Evolutionary conservation across 495 filamentous ascomycete species (phyloP).

Genomic region (Aspergillus baeticus): DNA sequence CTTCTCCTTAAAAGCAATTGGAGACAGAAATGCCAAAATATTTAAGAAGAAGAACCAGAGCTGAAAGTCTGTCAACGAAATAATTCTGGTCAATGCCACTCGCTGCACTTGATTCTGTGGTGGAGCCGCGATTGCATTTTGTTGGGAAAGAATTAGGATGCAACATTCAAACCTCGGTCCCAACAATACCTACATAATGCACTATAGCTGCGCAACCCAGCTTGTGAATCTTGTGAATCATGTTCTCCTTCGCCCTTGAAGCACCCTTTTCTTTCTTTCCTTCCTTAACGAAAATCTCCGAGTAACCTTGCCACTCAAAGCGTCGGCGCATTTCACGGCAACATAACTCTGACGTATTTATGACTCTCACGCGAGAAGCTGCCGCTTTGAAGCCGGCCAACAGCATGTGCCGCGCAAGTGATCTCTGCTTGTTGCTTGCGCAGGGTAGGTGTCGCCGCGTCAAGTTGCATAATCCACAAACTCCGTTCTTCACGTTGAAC

Average conservation of each 20-base stretch:
- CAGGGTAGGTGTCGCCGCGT: not conserved
- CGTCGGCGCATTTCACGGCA: not conserved
- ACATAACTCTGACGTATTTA: not conserved
- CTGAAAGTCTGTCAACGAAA: not conserved
- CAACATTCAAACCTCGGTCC: conserved; percentile 19
- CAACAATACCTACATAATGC: conserved; percentile 11
- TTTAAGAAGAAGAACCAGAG: not conserved
- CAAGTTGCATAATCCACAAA: not conserved
- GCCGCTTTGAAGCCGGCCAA: not conserved
- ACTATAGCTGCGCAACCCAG: not conserved
- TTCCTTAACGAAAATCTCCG: not conserved
- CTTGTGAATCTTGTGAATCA: not conserved
- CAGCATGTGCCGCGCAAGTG: not conserved
- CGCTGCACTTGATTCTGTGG: not conserved
- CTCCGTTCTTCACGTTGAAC: too few species aligned
- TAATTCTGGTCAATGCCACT: not conserved
- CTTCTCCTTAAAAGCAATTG: not conserved
- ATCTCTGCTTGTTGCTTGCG: not conserved
- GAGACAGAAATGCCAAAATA: not conserved
- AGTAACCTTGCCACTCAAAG: not conserved
- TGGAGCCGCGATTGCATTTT: conserved; percentile 25
- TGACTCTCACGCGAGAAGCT: conserved; percentile 7
- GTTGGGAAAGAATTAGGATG: conserved; percentile 20
- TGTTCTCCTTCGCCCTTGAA: too few species aligned
- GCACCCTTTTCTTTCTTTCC: too few species aligned